These are phyloP conservation scores for Aegilops speltoides DNA, from an alignment of 176 grass and related monocot genomes.

Conservation along the genomic window DNA sequence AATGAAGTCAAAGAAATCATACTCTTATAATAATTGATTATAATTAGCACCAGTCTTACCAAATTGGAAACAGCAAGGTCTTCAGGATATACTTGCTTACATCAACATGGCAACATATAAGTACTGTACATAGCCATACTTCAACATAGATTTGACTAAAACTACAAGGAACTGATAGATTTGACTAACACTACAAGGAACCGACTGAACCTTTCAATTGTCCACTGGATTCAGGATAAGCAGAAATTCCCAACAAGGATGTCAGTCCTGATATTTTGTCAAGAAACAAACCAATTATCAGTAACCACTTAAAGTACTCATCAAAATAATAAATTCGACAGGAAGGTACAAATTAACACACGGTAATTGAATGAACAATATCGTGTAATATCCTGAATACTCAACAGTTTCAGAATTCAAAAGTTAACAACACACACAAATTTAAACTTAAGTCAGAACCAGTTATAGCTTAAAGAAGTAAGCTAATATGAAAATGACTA, in stretches of 20 bases:
- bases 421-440: not conserved
- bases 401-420: not conserved
- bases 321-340: constrained; percentile 25
- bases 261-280: constrained; percentile 24
- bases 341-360: not conserved
- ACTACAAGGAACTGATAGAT: constrained; percentile 14
- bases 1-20: constrained; percentile 4
- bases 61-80: not conserved
- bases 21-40: constrained; percentile 1
- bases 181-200: constrained; percentile 26
- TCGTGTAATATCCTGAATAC: not conserved
- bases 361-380: not conserved
- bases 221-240: not conserved
- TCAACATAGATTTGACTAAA: constrained; percentile 22
- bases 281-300: constrained; percentile 27
- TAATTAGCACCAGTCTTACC: constrained; percentile 19
- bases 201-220: constrained; percentile 6
- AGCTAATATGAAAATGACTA: not conserved
- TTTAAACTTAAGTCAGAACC: not conserved
- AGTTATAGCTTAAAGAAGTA: not conserved
- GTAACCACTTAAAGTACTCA: constrained; percentile 15
- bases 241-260: constrained; percentile 20
- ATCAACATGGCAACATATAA: constrained; percentile 28
- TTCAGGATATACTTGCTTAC: constrained; percentile 32
- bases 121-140: constrained; percentile 24